Percentiles rank a stretch among this genome's conserved stretches.
Evolutionary conservation across 176 grass and related monocot species (phyloP).

Genomic region (Echinochloa phyllopogon): DNA sequence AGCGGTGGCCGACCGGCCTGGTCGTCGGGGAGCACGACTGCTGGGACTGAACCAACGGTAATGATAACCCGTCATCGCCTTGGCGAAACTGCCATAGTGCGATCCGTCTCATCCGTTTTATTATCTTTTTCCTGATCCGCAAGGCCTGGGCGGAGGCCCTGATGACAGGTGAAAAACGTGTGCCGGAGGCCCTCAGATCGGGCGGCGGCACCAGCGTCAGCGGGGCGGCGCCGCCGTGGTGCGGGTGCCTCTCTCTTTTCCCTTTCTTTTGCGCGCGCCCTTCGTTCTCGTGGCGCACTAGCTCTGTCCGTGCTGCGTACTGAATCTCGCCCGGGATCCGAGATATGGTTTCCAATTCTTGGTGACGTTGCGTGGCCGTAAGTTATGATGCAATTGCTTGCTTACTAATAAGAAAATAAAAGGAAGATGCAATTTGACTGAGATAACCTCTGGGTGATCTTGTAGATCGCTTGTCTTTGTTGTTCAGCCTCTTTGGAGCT

Average conservation of each 20-base stretch:
- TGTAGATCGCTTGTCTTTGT: background rate
- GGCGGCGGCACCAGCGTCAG: background rate
- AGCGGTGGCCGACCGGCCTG: conserved; percentile 66
- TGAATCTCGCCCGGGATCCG: conserved; percentile 33
- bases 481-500: background rate
- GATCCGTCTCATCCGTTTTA: background rate
- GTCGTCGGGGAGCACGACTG: conserved; percentile 82
- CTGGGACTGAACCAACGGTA: conserved; percentile 81
- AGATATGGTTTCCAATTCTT: conserved; percentile 34
- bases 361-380: background rate
- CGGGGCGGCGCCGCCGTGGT: conserved; percentile 40
- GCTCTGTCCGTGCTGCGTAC: conserved; percentile 6
- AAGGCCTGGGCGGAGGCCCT: conserved; percentile 75
- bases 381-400: background rate
- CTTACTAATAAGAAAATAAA: background rate
- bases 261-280: background rate
- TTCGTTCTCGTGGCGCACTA: conserved; percentile 28
- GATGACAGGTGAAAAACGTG: conserved; percentile 79
- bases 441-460: background rate
- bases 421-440: background rate
- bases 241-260: background rate
- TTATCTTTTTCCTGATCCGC: background rate
- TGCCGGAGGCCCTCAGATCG: conserved; percentile 51
- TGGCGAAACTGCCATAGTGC: background rate
- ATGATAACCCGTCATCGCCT: background rate